Evolutionary conservation across 2,329 filamentous ascomycete species (phyloP).

Genomic region (Aspergillus thermomutatus): DNA sequence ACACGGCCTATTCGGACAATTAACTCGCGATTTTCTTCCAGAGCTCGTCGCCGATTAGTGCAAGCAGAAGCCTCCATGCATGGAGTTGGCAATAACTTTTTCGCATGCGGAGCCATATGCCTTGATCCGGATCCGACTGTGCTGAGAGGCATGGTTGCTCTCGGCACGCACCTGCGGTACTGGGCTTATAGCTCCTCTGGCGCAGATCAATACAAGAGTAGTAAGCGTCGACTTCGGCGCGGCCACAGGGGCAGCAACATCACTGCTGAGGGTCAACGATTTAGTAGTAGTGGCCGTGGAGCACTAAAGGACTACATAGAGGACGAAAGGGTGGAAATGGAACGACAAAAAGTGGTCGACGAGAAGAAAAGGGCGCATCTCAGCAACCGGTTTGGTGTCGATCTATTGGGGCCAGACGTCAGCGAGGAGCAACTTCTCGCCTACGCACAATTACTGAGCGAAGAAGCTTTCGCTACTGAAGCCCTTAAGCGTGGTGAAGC

Average conservation of each 20-base stretch:
- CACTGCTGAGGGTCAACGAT: conserved; percentile 51
- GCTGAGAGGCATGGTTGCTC: conserved; percentile 79
- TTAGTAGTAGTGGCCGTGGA: conserved; percentile 61
- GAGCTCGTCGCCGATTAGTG: conserved; percentile 71
- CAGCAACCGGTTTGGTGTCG: conserved; percentile 78
- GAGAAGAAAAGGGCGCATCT: conserved; percentile 67
- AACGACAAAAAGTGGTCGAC: conserved; percentile 65
- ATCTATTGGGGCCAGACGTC: conserved; percentile 58
- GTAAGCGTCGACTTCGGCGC: conserved; percentile 74
- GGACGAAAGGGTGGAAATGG: conserved; percentile 78
- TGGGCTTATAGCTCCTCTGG: conserved; percentile 89
- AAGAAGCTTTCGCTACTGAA: conserved; percentile 55
- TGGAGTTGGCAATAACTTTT: conserved; percentile 70
- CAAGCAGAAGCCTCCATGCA: conserved; percentile 66
- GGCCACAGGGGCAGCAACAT: conserved; percentile 62
- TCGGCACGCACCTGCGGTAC: conserved; percentile 83
- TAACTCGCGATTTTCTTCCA: conserved; percentile 77
- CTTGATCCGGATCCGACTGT: conserved; percentile 84
- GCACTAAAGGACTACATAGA: conserved; percentile 78
- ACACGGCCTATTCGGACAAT: conserved; percentile 77
- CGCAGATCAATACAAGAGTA: conserved; percentile 68
- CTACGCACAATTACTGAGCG: conserved; percentile 60
- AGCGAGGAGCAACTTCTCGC: conserved; percentile 62
- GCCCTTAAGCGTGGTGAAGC: conserved; percentile 45
- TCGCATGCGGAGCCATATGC: conserved; percentile 76